A percentile compares a stretch with the other conserved stretches of the same genome.
These are phyloP conservation scores for Recurvomyces mirabilis DNA, from an alignment of 495 filamentous ascomycete genomes.

Conservation along the genomic window DNA sequence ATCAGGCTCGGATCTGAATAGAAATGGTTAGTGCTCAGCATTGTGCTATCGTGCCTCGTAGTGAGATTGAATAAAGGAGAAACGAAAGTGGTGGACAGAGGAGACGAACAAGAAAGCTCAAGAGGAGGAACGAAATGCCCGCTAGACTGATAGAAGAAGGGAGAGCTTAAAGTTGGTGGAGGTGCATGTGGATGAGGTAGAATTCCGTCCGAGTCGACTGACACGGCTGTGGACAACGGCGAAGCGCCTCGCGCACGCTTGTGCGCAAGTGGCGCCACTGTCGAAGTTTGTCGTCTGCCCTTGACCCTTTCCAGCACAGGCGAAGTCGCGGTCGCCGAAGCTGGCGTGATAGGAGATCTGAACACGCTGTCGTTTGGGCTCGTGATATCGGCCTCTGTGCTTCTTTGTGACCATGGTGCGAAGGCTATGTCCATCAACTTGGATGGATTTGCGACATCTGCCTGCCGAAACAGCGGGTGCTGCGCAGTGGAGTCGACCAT, in stretches of 20 bases:
- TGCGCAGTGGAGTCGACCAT: too few relatives aligned
- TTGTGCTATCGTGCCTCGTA: too few relatives aligned
- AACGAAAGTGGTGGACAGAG: too few relatives aligned
- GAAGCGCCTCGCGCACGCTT: slow-evolving; percentile 4
- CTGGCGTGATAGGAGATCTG: slow-evolving; percentile 40
- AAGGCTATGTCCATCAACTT: slow-evolving; percentile 1
- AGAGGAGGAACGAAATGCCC: slow-evolving; percentile 50
- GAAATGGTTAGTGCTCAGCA: slow-evolving; percentile 3
- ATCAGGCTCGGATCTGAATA: slow-evolving; percentile 50
- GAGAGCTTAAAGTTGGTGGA: slow-evolving; percentile 26
- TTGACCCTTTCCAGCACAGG: slow-evolving; percentile 20
- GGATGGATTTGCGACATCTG: too few relatives aligned
- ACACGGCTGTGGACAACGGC: slow-evolving; percentile 7
- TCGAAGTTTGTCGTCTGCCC: slow-evolving; percentile 2
- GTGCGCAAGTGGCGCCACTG: not conserved
- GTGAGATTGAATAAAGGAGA: slow-evolving; percentile 8
- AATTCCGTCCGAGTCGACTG: slow-evolving; percentile 1
- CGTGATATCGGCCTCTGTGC: not conserved
- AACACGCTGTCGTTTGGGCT: slow-evolving; percentile 28
- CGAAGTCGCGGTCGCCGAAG: slow-evolving; percentile 40
- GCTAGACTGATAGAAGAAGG: slow-evolving; percentile 49
- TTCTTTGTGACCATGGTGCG: not conserved
- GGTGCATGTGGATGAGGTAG: slow-evolving; percentile 17
- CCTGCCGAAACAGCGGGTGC: too few relatives aligned
- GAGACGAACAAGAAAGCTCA: slow-evolving; percentile 53